Conservation (phyloP, 1,139 yeast genomes). For the Scheffersomyces segobiensis region DNA sequence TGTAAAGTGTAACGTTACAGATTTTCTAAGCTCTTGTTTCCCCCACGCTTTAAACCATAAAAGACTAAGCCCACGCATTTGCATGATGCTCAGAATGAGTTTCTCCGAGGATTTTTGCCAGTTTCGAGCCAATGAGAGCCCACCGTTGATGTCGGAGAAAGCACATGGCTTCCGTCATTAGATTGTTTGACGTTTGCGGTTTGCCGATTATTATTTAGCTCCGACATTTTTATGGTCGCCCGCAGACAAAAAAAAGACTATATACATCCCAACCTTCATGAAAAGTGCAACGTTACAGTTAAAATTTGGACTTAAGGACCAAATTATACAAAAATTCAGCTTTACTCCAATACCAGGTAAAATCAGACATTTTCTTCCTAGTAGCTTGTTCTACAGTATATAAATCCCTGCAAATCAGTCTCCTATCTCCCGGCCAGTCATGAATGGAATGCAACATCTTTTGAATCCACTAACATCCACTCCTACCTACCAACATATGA, state of each 20-base stretch:
- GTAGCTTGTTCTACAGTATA: not conserved
- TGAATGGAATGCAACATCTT: conserved; percentile 20
- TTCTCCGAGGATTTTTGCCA: not conserved
- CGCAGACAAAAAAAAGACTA: not conserved
- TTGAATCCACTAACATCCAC: conserved; percentile 24
- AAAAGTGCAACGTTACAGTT: conserved; percentile 21
- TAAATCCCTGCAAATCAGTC: not conserved
- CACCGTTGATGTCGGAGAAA: not conserved
- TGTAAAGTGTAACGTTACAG: conserved; percentile 14
- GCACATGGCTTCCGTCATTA: not conserved
- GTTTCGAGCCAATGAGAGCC: not conserved
- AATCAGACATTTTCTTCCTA: not conserved
- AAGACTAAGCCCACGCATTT: not conserved
- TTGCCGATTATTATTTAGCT: not conserved
- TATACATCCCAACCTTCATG: not conserved
- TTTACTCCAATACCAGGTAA: conserved; percentile 3
- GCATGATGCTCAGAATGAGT: not conserved
- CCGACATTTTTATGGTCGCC: not conserved
- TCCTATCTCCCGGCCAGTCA: not conserved
- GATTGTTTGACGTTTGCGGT: not conserved
- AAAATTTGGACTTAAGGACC: not conserved
- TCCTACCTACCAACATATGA: conserved; percentile 21
- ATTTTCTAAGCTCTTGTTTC: not conserved
- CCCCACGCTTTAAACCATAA: not conserved
- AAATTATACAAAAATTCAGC: conserved; percentile 4